phyloP scores from a whole-genome alignment of 139 green algal genomes.

The Chlorella sp. region DNA sequence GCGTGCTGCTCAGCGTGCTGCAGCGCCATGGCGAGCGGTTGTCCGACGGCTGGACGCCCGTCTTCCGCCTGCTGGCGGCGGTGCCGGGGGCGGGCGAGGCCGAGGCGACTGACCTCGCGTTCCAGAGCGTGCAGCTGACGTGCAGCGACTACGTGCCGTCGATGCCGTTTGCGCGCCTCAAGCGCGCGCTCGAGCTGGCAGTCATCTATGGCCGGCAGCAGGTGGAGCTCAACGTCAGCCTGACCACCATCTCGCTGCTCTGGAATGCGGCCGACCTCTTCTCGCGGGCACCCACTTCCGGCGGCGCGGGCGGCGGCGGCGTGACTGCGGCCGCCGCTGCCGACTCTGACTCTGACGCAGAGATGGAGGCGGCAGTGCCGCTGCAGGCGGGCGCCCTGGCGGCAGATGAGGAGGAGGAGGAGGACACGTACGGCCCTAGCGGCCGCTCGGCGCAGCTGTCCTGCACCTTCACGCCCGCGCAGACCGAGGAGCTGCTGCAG shows the following conservation, averaged over 20 bases:
- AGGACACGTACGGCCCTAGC: constrained; percentile 1
- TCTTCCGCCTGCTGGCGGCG: constrained; percentile 75
- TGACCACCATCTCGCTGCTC: constrained; percentile 87
- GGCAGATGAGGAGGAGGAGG: constrained; percentile 4
- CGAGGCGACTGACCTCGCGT: constrained; percentile 60
- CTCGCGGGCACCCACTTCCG: neutral
- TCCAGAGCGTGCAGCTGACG: constrained; percentile 74
- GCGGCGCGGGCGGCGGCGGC: neutral
- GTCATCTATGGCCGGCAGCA: constrained; percentile 66
- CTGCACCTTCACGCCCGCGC: neutral
- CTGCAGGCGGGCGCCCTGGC: neutral
- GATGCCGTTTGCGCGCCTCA: constrained; percentile 52
- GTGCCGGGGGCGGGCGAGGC: constrained; percentile 61
- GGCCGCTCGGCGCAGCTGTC: neutral
- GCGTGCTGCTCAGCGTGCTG: constrained; percentile 71
- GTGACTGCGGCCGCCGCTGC: neutral
- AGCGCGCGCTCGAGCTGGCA: constrained; percentile 62
- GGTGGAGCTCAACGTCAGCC: constrained; percentile 85
- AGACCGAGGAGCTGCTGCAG: constrained; percentile 56
- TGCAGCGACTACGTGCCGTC: constrained; percentile 69
- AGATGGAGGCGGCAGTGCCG: constrained; percentile 7
- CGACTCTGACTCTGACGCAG: constrained; percentile 18
- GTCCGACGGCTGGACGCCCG: constrained; percentile 73
- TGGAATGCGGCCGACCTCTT: constrained; percentile 89
- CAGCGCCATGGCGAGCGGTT: constrained; percentile 77